phyloP scores from a whole-genome alignment of 441 rosid species.

The Eruca vesicaria region DNA sequence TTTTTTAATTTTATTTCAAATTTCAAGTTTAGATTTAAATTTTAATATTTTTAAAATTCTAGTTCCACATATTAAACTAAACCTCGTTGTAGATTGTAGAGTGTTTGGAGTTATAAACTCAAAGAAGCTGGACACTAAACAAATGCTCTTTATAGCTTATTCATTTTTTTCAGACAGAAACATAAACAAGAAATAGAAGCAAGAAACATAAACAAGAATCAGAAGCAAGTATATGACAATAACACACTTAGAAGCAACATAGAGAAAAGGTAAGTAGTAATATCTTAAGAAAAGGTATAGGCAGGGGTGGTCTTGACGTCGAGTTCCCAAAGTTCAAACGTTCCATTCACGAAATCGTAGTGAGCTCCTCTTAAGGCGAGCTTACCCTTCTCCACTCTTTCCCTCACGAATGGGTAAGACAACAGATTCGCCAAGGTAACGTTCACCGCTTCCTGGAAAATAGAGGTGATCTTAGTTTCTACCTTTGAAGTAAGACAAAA shows the following conservation, averaged over 20 bases:
- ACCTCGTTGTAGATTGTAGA: too few relatives aligned
- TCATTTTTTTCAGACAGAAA: neutral
- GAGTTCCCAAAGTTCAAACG: constrained; percentile 74
- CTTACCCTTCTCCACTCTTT: constrained; percentile 50
- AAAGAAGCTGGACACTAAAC: neutral
- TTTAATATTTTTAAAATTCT: too few relatives aligned
- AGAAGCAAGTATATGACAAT: neutral
- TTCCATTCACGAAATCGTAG: constrained; percentile 74
- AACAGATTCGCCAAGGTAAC: constrained; percentile 76
- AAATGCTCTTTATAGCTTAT: constrained; percentile 4
- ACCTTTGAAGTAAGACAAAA: neutral
- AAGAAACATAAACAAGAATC: neutral
- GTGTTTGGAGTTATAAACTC: neutral
- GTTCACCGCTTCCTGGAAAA: constrained; percentile 86
- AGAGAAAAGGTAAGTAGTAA: neutral
- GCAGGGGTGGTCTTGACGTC: constrained; percentile 54
- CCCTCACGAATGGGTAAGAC: constrained; percentile 90
- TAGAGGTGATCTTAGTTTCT: neutral
- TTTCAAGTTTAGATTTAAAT: too few relatives aligned
- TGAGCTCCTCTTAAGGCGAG: constrained; percentile 72
- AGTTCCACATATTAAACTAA: too few relatives aligned
- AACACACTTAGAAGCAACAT: constrained; percentile 1
- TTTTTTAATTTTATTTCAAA: too few relatives aligned
- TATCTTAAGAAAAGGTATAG: constrained; percentile 25
- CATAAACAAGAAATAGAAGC: neutral